Base-by-base conservation (phyloP, 352 stramenopile species). In the Phytopythium vexans region DNA sequence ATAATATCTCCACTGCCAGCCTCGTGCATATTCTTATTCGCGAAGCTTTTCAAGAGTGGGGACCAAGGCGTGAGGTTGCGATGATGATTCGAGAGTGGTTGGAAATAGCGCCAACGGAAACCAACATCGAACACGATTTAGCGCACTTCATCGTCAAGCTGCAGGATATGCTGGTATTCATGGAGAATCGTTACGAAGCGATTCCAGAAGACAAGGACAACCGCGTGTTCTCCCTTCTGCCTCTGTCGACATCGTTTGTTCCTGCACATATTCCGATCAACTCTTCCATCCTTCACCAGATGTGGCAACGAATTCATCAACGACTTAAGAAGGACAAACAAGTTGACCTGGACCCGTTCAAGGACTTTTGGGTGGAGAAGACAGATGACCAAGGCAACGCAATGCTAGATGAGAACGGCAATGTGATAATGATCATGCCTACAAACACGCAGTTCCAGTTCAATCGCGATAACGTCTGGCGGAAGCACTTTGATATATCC, bases 71-170 rank as follows among this genome's bases (percentile, higher is more conserved):
- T 15, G 14, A 44, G 14, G 14, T 44, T 44, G 40, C 40, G 40
- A 44, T 44, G 7, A 15, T 6, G 40, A 44, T 44, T 6, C 40
- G 14, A 8, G 40, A 44, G 14, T 44, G 40, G 40, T 44, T 44
- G 40, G 14, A 8, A 16, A 44, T 7, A 16, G 8, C n/a, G 40
- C 14, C 40, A 16, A 44, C 7, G 21, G 8, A 44, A 44, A 21
- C n/a, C 10, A 44, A 44, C 14, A 44, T 16, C 14, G 14, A 44
- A 15, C 7, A 15, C 7, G 40, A 44, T 6, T 15, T 15, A 5
- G 21, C 40, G 5, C 40, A 16, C 40, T 44, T 44, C 40, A 15
- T 44, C 14, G 21, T 44, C 40, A 44, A 44, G 40, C 40, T 44
- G 7, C 14, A 44, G 10, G 40, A 44, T 6, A 44, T 44, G 40